Percentiles rank a stretch among this genome's conserved stretches.
Conservation (phyloP, 2,329 filamentous ascomycete genomes). For the Purpureocillium takamizusanense region DNA sequence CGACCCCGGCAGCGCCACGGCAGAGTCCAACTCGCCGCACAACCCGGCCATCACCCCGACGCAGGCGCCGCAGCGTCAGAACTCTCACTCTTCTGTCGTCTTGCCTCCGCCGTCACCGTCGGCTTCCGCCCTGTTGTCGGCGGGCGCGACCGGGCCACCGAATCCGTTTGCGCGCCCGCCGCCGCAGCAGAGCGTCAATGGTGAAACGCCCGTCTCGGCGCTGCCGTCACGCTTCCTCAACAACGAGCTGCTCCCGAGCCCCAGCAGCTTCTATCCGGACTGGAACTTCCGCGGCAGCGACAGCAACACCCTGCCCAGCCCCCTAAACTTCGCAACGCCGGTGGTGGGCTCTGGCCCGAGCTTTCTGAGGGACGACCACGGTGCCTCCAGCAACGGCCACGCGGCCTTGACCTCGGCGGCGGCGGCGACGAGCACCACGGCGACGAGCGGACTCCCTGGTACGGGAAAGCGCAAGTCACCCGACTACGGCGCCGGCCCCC, state of each 20-base stretch:
- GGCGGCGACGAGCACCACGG: conserved; percentile 3
- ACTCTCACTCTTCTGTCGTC: conserved; percentile 62
- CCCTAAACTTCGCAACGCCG: conserved; percentile 86
- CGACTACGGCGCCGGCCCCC: conserved; percentile 33
- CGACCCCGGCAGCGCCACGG: conserved; percentile 65
- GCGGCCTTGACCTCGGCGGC: conserved; percentile 8
- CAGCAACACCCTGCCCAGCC: conserved; percentile 82
- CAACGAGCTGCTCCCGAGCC: conserved; percentile 79
- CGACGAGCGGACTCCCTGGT: conserved; percentile 1
- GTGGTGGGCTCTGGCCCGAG: conserved; percentile 52
- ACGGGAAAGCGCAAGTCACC: conserved; percentile 46
- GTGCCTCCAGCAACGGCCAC: conserved; percentile 10
- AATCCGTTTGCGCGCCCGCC: conserved; percentile 91
- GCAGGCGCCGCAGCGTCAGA: conserved; percentile 39
- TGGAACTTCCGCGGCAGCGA: conserved; percentile 71
- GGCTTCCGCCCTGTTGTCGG: conserved; percentile 74
- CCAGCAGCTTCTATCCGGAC: conserved; percentile 85
- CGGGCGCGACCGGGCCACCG: conserved; percentile 82
- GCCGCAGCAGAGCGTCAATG: conserved; percentile 55
- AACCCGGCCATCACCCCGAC: conserved; percentile 51
- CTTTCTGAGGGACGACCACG: conserved; percentile 48
- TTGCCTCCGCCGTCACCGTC: conserved; percentile 90
- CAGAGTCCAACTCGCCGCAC: conserved; percentile 57
- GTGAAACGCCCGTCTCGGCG: conserved; percentile 75
- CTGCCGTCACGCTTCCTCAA: conserved; percentile 86